These are phyloP conservation scores for Arthroderma sp. DNA, from an alignment of 2,329 filamentous ascomycete genomes.

Conservation along the genomic window DNA sequence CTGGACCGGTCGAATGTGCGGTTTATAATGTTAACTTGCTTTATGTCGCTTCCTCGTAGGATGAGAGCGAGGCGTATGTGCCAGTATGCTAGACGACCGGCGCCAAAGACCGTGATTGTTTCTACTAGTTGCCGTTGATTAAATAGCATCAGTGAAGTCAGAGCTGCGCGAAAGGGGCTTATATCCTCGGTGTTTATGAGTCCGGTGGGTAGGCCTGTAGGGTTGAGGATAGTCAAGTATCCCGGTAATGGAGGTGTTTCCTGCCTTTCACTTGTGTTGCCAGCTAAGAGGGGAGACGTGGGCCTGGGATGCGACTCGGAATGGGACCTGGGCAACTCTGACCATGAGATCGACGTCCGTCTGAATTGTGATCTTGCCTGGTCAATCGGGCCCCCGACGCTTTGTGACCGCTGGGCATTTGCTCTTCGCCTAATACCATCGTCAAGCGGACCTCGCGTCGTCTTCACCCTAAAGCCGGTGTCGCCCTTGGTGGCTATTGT, in stretches of 20 bases:
- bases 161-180: conserved; percentile 55
- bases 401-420: not conserved
- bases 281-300: conserved; percentile 20
- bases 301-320: conserved; percentile 6
- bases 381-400: not conserved
- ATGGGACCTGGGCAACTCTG: not conserved
- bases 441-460: conserved; percentile 25
- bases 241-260: conserved; percentile 37
- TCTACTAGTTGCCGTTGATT: conserved; percentile 56
- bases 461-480: conserved; percentile 53
- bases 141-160: conserved; percentile 47
- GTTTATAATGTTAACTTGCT: conserved; percentile 72
- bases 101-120: conserved; percentile 72
- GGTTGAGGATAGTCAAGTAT: conserved; percentile 47
- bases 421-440: not conserved
- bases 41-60: conserved; percentile 51
- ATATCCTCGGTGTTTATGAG: conserved; percentile 55
- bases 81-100: conserved; percentile 87
- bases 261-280: conserved; percentile 19
- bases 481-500: conserved; percentile 47
- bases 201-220: conserved; percentile 44
- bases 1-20: conserved; percentile 39
- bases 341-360: not conserved
- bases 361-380: not conserved
- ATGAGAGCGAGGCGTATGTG: conserved; percentile 75